Base-by-base conservation (phyloP, 495 filamentous ascomycete species). In the Trichoderma erinaceum region DNA sequence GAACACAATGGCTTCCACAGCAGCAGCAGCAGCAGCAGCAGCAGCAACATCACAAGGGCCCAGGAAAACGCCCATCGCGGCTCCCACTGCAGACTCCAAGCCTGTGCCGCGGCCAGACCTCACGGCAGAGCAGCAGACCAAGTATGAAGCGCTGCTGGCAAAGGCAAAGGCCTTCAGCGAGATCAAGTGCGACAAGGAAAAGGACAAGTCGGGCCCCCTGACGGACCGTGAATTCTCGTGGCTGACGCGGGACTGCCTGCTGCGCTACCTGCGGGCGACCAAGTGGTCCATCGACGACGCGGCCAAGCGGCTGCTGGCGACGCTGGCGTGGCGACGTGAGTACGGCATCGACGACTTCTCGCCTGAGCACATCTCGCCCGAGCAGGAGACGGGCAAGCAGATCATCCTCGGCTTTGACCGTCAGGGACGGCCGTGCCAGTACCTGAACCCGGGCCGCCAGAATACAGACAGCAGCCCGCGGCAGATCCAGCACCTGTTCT, bases 351-450 rank as follows among this genome's bases (percentile, higher is more conserved):
- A 83, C 56, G 84, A 90, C 46, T 82, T 93, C 76, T 91, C 90
- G 0, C 81, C 89, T 3, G 94, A 97, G 4, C 88, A 95, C 74
- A 92, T 97, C 71, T 89, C 88, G 0, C 85, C 88, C 5, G 95
- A 99, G 79, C 96, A 97, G 77, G 92, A 92, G 78, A 99, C 95
- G 4, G 95, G 95, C 18, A 99, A 99, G 79, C 94, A 97, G 76
- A 82, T 96, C 66, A 81, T 95, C 29, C 73, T 95, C 29, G 95
- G 95, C 23, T 99, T 88, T 75, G 95, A 99, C 78, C 90, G 89
- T 70, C 81, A 90, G 63, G 87, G 82, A 38, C 85, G 95, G 52
- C 91, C 92, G 1, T 97, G 94, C 79, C 86, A 94, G 48, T 97
- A 97, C 77, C 84, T 98, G 41, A 87, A 90, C 69, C 95, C 95